Evolutionary conservation across 2,329 filamentous ascomycete genomes (phyloP), one percentile per base, ranked within the genome.

Genomic region (Dendrostoma leiphaemia): DNA sequence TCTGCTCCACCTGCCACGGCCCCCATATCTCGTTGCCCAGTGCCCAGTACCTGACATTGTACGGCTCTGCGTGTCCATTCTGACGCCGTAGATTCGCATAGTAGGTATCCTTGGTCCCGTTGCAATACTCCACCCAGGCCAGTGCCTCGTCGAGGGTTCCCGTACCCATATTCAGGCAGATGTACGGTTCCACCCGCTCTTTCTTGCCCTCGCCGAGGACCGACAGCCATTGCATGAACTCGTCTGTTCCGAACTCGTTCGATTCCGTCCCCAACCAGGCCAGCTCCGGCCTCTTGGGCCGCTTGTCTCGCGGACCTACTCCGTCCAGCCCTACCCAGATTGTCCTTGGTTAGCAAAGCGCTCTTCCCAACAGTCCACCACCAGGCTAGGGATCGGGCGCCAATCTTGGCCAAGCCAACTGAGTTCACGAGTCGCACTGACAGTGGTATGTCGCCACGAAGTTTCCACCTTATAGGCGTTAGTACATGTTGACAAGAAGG

Each of bases 101-200:
- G 75, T 93, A 81, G 9, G 88, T 92, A 69, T 92, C 81, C 52
- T 79, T 77, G n/a, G 80, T 82, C 2, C 84, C 85, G 72, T 94
- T 94, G 76, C 90, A 94, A 74, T 94, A 94, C 67, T 94, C 90
- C 19, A 94, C 76, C 90, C 90, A 94, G 10, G 79, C 88, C 29
- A 93, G 77, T 2, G 76, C 80, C 69, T 76, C 73, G 56, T 75
- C 69, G 4, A 74, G 70, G 35, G 76, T 85, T 58, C 88, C 89
- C 2, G 90, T 94, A 53, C 89, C 90, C 69, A 94, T 86, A 74
- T 94, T 94, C 54, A 94, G 74, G 59, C 83, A 86, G 37, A 94
- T 77, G 67, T 91, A 94, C 4, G 90, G 90, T 74, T 92, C 87
- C 0, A 89, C 88, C 21, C 82, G 80, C 24, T 82, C 76, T 9